Conservation (phyloP, 805 yeast genomes). For the Lachancea dasiensis region DNA sequence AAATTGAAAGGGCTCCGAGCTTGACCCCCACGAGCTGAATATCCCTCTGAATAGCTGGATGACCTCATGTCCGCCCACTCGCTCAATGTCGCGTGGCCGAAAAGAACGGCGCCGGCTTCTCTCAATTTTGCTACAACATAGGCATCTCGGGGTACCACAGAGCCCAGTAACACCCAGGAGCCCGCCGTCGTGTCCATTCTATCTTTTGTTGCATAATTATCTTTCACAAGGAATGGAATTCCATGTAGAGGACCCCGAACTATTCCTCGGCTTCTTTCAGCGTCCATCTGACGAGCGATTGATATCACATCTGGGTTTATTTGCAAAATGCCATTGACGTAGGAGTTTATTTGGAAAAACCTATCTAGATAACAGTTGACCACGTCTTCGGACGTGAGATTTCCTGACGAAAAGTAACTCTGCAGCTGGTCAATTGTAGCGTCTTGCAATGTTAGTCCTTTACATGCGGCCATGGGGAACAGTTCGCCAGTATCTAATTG, state of each 20-base stretch:
- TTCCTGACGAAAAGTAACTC: constrained; percentile 20
- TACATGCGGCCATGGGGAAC: constrained; percentile 23
- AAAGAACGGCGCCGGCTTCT: constrained; percentile 28
- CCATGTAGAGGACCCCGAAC: constrained; percentile 29
- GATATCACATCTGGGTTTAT: constrained; percentile 25
- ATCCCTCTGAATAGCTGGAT: constrained; percentile 25
- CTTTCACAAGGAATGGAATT: constrained; percentile 29
- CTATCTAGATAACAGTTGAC: constrained; percentile 23
- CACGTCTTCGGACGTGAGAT: constrained; percentile 20
- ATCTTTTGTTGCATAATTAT: constrained; percentile 28
- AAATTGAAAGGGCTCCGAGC: constrained; percentile 27
- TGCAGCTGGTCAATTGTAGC: constrained; percentile 31
- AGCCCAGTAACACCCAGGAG: constrained; percentile 23
- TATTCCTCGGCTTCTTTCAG: constrained; percentile 21
- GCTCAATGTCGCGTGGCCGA: constrained; percentile 27
- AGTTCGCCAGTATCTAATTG: constrained; percentile 11
- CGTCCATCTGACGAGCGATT: constrained; percentile 23
- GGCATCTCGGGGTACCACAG: constrained; percentile 30
- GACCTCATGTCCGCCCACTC: constrained; percentile 33
- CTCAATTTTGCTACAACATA: constrained; percentile 23
- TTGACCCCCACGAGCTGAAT: constrained; percentile 28
- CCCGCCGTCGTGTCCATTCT: constrained; percentile 26
- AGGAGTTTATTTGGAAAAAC: constrained; percentile 23
- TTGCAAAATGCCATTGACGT: constrained; percentile 21
- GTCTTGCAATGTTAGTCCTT: constrained; percentile 25